Conservation (phyloP, 306 rosid species). For the Pterocarpus macrocarpus region DNA sequence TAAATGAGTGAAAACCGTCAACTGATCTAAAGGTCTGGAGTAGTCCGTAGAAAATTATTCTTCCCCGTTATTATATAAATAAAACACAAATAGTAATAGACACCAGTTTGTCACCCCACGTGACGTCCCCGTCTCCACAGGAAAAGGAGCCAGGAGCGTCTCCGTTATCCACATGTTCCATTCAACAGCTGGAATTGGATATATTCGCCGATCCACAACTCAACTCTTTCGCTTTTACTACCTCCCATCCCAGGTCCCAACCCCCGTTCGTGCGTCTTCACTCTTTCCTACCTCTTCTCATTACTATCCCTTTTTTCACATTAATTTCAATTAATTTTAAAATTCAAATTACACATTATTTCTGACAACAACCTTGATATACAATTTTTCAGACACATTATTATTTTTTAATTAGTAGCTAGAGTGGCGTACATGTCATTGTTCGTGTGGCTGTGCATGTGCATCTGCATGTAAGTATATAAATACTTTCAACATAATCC, state of each 20-base stretch:
- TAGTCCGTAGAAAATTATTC: too few species aligned
- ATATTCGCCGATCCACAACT: neutral
- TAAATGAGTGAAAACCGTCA: too few species aligned
- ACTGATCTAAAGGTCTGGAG: neutral
- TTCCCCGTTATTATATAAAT: too few species aligned
- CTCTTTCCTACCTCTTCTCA: too few species aligned
- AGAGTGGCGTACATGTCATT: conserved; percentile 2
- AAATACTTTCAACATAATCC: conserved; percentile 10
- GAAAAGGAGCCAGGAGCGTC: conserved; percentile 43
- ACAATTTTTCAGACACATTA: too few species aligned
- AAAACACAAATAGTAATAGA: neutral
- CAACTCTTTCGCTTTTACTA: neutral
- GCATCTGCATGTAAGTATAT: conserved; percentile 1
- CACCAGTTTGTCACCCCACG: conserved; percentile 59
- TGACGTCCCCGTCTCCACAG: conserved; percentile 48
- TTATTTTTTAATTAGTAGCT: too few species aligned
- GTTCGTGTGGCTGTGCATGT: neutral
- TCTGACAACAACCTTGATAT: too few species aligned
- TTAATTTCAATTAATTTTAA: neutral
- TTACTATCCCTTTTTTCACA: too few species aligned
- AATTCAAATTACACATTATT: too few species aligned
- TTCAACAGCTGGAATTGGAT: conserved; percentile 42
- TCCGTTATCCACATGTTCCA: conserved; percentile 45
- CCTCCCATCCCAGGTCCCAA: neutral
- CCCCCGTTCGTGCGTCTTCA: neutral